phyloP scores from a whole-genome alignment of 1,284 basidiomycete genomes.

The Trichosporon faecale region DNA sequence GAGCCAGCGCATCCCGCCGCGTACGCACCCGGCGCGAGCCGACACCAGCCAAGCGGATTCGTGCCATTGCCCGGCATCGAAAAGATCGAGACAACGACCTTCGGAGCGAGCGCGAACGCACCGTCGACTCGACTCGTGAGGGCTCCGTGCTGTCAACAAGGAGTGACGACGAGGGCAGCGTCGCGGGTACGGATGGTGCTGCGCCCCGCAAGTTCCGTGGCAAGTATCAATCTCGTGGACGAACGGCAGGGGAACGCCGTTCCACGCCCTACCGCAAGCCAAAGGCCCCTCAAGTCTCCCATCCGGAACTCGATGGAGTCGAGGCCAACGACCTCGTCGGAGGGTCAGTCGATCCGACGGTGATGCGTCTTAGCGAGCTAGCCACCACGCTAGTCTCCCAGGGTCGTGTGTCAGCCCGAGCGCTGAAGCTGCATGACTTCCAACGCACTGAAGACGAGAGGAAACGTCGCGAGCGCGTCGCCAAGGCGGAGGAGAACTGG shows the following conservation, averaged over 20 bases:
- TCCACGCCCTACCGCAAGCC: conserved; percentile 11
- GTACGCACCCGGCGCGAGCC: background rate
- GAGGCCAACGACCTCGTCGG: conserved; percentile 36
- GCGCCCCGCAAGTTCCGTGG: conserved; percentile 10
- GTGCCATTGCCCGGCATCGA: background rate
- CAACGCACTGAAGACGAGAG: conserved; percentile 17
- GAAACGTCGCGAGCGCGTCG: conserved; percentile 23
- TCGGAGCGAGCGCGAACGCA: background rate
- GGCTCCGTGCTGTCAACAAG: background rate
- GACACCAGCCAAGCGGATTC: background rate
- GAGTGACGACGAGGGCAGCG: conserved; percentile 1
- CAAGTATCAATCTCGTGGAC: conserved; percentile 11
- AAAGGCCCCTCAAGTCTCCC: conserved; percentile 7
- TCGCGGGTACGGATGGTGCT: background rate
- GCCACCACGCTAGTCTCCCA: conserved; percentile 31
- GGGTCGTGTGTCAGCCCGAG: conserved; percentile 36
- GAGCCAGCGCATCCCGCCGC: background rate
- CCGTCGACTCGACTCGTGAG: background rate
- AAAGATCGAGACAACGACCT: background rate
- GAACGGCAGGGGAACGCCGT: background rate
- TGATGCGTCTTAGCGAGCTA: conserved; percentile 31
- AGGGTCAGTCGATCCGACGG: conserved; percentile 26
- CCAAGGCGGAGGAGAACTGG: conserved; percentile 29
- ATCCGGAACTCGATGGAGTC: conserved; percentile 30
- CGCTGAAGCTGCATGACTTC: conserved; percentile 31